Conservation (phyloP, 768 basidiomycete genomes). For the Cystobasidiopsis lactophilus region DNA sequence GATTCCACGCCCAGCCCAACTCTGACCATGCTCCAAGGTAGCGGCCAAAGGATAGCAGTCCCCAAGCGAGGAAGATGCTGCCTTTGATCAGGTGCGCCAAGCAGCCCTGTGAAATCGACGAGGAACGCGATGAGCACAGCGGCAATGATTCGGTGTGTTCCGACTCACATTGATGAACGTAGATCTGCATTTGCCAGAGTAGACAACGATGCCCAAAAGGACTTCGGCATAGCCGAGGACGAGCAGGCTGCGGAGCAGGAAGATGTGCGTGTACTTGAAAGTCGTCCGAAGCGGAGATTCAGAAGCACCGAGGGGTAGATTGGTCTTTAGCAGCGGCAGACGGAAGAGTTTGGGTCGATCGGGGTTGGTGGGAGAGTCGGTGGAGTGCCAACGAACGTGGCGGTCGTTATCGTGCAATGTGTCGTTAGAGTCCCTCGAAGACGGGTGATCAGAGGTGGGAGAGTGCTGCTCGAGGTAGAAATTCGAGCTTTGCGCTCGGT, state of each 20-base stretch:
- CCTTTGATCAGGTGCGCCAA: constrained; percentile 79
- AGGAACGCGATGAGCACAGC: background rate
- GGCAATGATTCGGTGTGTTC: constrained; percentile 35
- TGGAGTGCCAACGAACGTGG: background rate
- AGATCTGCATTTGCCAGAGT: constrained; percentile 66
- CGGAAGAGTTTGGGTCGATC: background rate
- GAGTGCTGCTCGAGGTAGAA: no score
- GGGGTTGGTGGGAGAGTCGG: background rate
- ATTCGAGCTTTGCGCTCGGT: no score
- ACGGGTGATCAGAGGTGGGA: no score
- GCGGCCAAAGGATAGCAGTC: constrained; percentile 71
- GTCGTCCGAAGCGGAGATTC: background rate
- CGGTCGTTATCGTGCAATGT: constrained; percentile 15
- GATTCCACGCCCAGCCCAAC: constrained; percentile 90
- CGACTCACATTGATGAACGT: constrained; percentile 55
- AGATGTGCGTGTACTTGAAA: constrained; percentile 14
- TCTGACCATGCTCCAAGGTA: constrained; percentile 73
- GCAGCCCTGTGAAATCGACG: constrained; percentile 31
- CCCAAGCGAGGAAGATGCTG: constrained; percentile 79
- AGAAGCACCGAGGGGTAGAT: background rate
- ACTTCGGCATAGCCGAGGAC: constrained; percentile 46
- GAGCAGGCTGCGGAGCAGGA: constrained; percentile 40
- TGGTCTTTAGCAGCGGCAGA: background rate
- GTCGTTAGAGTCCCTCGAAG: background rate
- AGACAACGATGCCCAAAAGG: constrained; percentile 50